A percentile compares a stretch with the other conserved stretches of the same genome.
phyloP scores from a whole-genome alignment of 2,329 filamentous ascomycete genomes.

The Gremmenia infestans region DNA sequence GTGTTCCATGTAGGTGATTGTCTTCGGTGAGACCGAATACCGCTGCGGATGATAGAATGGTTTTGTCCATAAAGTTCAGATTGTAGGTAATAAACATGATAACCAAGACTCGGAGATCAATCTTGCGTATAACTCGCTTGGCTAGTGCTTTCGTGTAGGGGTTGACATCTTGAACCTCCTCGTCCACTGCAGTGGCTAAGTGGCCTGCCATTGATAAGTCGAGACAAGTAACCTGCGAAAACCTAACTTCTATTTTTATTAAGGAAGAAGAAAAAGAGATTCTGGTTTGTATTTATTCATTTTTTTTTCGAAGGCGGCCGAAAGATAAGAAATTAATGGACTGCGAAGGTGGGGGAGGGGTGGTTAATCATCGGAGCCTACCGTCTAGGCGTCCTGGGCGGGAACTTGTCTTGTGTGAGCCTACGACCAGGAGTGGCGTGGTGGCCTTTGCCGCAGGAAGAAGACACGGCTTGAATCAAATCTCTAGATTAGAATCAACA shows the following conservation, averaged over 20 bases:
- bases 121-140: slow-evolving; percentile 45
- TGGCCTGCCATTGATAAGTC: not conserved
- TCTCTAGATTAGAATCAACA: not conserved
- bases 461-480: not conserved
- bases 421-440: too few relatives aligned
- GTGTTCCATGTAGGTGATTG: slow-evolving; percentile 39
- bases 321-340: too few relatives aligned
- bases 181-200: not conserved
- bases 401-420: too few relatives aligned
- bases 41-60: slow-evolving; percentile 38
- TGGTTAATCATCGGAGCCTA: too few relatives aligned
- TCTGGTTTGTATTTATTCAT: too few relatives aligned
- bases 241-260: not conserved
- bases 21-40: slow-evolving; percentile 45
- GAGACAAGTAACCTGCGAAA: not conserved
- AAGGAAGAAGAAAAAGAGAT: not conserved
- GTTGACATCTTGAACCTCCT: slow-evolving; percentile 11
- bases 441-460: too few relatives aligned
- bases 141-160: slow-evolving; percentile 21
- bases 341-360: too few relatives aligned
- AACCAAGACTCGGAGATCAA: slow-evolving; percentile 50
- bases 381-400: too few relatives aligned
- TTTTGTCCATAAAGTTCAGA: slow-evolving; percentile 44
- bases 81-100: slow-evolving; percentile 53
- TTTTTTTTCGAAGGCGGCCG: not conserved